Conservation (phyloP, 176 grass and related monocot genomes). For the Zoysia pacifica region DNA sequence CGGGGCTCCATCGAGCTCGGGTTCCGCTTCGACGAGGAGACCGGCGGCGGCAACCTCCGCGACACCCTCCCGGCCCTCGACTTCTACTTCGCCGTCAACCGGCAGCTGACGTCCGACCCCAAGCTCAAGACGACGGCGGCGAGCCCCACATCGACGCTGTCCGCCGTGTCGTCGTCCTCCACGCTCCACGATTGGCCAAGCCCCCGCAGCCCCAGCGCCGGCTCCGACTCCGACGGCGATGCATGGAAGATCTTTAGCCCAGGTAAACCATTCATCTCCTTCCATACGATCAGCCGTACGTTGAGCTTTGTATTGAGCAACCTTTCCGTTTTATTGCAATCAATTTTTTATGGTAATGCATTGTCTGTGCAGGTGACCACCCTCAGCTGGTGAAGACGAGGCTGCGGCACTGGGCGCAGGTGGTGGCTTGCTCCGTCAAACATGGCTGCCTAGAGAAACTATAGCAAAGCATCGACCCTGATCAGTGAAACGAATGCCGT, state of each 20-base stretch:
- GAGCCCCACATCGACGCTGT: conserved; percentile 37
- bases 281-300: background rate
- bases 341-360: background rate
- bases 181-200: conserved; percentile 23
- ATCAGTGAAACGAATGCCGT: background rate
- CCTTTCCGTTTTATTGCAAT: background rate
- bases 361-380: conserved; percentile 29
- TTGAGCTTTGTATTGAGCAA: background rate
- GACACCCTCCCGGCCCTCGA: conserved; percentile 52
- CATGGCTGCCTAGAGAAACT: background rate
- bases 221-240: background rate
- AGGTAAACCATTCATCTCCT: background rate
- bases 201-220: conserved; percentile 25
- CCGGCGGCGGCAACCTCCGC: conserved; percentile 33
- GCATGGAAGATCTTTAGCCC: conserved; percentile 42
- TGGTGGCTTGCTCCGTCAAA: conserved; percentile 47
- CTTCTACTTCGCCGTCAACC: conserved; percentile 54
- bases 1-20: conserved; percentile 52
- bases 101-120: conserved; percentile 37
- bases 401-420: conserved; percentile 49
- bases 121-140: conserved; percentile 22
- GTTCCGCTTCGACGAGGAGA: conserved; percentile 55
- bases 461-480: background rate
- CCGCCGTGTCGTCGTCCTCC: conserved; percentile 30
- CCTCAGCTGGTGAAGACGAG: conserved; percentile 46